A percentile compares a stretch with the other conserved stretches of the same genome.
Conservation (phyloP, 345 rosid genomes). For the Barbarea vulgaris region DNA sequence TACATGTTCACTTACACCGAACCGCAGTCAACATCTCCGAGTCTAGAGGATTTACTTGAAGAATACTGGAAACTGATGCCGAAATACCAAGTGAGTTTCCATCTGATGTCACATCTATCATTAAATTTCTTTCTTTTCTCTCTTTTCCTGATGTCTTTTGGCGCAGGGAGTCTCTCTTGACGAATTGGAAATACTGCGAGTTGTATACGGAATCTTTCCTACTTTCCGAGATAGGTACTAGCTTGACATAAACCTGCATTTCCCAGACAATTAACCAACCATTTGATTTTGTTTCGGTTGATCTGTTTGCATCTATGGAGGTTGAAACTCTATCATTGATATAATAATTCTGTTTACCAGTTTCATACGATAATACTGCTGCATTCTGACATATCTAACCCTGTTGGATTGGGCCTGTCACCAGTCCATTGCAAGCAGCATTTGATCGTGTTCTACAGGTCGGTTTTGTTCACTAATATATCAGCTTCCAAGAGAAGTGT, state of each 20-base stretch:
- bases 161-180: constrained; percentile 76
- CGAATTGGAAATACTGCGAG: constrained; percentile 73
- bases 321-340: constrained; percentile 21
- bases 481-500: background rate
- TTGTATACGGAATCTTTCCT: constrained; percentile 91
- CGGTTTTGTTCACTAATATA: constrained; percentile 27
- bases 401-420: constrained; percentile 37
- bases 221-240: constrained; percentile 79
- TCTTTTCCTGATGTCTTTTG: constrained; percentile 8
- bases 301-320: background rate
- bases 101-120: background rate
- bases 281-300: background rate
- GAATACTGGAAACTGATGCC: constrained; percentile 93
- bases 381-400: constrained; percentile 47
- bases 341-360: constrained; percentile 16
- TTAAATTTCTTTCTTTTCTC: background rate
- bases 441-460: constrained; percentile 94
- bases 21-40: constrained; percentile 77
- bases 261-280: background rate
- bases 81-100: constrained; percentile 68
- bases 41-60: constrained; percentile 84
- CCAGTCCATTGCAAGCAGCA: constrained; percentile 91
- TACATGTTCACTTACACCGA: constrained; percentile 93
- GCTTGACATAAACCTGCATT: constrained; percentile 5
- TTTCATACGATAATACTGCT: constrained; percentile 35